phyloP scores from a whole-genome alignment of 2,329 filamentous ascomycete species.

The Diplodia intermedia region DNA sequence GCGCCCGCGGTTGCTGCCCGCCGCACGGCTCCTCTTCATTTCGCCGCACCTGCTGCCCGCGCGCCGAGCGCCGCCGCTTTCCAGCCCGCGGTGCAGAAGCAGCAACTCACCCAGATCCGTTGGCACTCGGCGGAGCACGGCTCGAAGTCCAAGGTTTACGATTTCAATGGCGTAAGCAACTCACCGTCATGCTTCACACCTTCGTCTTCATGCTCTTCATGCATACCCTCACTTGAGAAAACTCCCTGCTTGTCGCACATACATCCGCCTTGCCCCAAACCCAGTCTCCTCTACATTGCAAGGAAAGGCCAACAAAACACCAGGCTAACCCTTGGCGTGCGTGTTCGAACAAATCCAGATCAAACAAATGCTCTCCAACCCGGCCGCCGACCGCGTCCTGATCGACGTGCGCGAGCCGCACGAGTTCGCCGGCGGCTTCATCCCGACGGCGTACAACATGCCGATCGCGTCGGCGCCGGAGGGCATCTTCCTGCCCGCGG shows the following conservation, averaged over 20 bases:
- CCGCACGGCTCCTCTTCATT: neutral
- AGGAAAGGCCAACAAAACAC: neutral
- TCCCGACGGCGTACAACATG: slow-evolving; percentile 83
- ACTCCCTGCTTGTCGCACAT: neutral
- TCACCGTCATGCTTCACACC: neutral
- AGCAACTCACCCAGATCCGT: neutral
- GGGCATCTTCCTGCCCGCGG: slow-evolving; percentile 74
- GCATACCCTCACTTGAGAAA: neutral
- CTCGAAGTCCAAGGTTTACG: slow-evolving; percentile 27
- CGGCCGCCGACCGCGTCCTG: slow-evolving; percentile 1
- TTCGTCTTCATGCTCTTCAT: neutral
- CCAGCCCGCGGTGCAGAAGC: neutral
- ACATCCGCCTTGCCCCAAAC: neutral
- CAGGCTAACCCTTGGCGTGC: neutral
- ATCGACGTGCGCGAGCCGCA: slow-evolving; percentile 73
- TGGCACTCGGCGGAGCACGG: slow-evolving; percentile 28
- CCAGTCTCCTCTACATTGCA: neutral
- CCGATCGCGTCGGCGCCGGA: slow-evolving; percentile 80
- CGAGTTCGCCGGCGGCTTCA: slow-evolving; percentile 71
- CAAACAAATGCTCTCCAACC: slow-evolving; percentile 6
- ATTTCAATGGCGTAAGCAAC: slow-evolving; percentile 25
- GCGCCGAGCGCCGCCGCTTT: neutral
- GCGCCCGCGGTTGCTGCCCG: slow-evolving; percentile 4
- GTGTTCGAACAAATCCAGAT: neutral
- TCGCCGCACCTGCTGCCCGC: neutral